Base-by-base conservation (phyloP, 495 filamentous ascomycete species). In the Podospora australis region DNA sequence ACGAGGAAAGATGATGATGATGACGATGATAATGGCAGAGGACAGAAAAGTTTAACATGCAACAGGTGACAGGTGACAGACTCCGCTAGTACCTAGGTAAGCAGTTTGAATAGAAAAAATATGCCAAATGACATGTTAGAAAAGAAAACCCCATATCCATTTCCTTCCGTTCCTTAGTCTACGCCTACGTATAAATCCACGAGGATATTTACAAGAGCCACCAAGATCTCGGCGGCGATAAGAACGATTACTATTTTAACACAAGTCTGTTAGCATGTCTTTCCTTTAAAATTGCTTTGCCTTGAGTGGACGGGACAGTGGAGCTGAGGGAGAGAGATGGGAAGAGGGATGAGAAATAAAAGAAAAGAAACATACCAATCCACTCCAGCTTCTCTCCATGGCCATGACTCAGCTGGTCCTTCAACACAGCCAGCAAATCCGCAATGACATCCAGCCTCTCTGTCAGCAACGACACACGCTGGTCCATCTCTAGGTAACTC, bases 401-500 rank as follows among this genome's bases (percentile, higher is more conserved):
- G n/a, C 88, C 88, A 61, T 95, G 90, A 55, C 86, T 90, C 67
- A 96, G 71, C 71, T 98, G 92, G 60, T 97, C 92, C 63, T 96
- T 96, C 41, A 98, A 72, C 57, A 97, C 94, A 16, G 89, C 87
- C 39, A 98, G 67, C 59, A 98, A 71, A 72, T 98, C 92, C 7
- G 86, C 89, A 70, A 98, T 96, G 28, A 98, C 92, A 54, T 89
- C 83, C 53, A 98, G 64, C 47, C 92, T 73, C 60, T 97, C 90
- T 19, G 88, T 96, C 54, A 98, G 70, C 49, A 98, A 68, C 26
- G 80, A 77, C n/a, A 96, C 91, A 39, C 92, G 70, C 68, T 97
- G 92, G 66, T 96, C 90, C 84, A 98, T 97, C 70, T 98, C 92
- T 20, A 98, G 75, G 58, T 98, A 98, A 57, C 83, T 90, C 36